Evolutionary conservation across 768 basidiomycete genomes (phyloP).

Genomic region (Leccinum aurantiacum): DNA sequence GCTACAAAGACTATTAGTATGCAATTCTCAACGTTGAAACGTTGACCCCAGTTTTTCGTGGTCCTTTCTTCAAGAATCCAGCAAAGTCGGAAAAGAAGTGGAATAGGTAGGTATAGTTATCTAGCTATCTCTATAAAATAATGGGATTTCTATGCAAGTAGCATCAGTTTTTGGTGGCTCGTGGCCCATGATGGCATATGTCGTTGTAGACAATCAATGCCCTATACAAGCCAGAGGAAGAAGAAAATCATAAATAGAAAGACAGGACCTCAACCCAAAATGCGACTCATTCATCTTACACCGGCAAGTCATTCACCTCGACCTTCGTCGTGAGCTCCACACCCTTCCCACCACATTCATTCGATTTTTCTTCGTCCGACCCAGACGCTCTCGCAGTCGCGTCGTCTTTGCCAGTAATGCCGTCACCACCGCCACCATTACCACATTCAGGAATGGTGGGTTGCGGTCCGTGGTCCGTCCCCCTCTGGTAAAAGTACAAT

Average conservation of each 20-base stretch:
- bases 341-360: neutral
- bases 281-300: neutral
- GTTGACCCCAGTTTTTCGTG: neutral
- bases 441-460: neutral
- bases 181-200: neutral
- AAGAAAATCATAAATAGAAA: neutral
- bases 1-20: no score
- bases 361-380: neutral
- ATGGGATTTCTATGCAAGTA: neutral
- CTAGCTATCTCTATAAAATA: neutral
- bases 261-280: neutral
- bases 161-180: neutral
- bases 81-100: neutral
- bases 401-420: neutral
- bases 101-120: neutral
- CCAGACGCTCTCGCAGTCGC: neutral
- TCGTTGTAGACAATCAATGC: neutral
- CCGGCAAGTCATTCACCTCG: neutral
- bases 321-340: neutral
- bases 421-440: neutral
- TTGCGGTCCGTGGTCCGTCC: slow-evolving; percentile 12
- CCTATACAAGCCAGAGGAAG: neutral
- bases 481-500: slow-evolving; percentile 35
- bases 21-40: no score
- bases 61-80: neutral